Base-by-base conservation (phyloP, 1,139 yeast species). In the Blastobotrys arbuscula region DNA sequence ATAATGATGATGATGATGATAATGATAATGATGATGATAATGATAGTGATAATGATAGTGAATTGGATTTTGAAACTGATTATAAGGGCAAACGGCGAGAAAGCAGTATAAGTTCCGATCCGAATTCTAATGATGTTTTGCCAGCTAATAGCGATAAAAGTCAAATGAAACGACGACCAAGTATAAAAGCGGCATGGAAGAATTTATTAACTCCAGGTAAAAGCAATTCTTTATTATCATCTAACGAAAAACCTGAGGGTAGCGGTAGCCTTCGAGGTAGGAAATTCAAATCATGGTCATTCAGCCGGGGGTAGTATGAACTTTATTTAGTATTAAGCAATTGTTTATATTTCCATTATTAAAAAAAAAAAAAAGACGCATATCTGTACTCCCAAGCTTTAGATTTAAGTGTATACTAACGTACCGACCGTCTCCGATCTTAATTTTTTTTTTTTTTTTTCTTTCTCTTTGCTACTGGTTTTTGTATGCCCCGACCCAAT, bases 181-280 rank as follows among this genome's bases (percentile, higher is more conserved):
- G 23, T 13, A 24, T 39, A 13, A 26, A 37, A 6, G 10, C 36
- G 16, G 44, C 50, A n/a, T 41, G 44, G 33, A 41, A 23, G 30
- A 31, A 16, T 30, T 24, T 20, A 16, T 18, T 21, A 16, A 15
- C 23, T 35, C 20, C 39, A 4, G 5, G 23, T 24, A 24, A 24
- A 24, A 24, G 28, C 13, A 28, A 28, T 28, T 5, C 31, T 12
- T 6, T 24, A 24, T 28, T n/a, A 9, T 3, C 31, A 28, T 5
- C 31, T 28, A n/a, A n/a, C n/a, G n/a, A n/a, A n/a, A n/a, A n/a
- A n/a, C n/a, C n/a, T n/a, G n/a, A n/a, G n/a, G n/a, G n/a, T 38
- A 6, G n/a, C 6, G n/a, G n/a, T 5, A 15, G 10, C 6, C 6
- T 3, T 12, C 10, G 12, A 28, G 13, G 31, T 9, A 28, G 12